Conservation (phyloP, 176 grass and related monocot species). For the Dactylis glomerata region DNA sequence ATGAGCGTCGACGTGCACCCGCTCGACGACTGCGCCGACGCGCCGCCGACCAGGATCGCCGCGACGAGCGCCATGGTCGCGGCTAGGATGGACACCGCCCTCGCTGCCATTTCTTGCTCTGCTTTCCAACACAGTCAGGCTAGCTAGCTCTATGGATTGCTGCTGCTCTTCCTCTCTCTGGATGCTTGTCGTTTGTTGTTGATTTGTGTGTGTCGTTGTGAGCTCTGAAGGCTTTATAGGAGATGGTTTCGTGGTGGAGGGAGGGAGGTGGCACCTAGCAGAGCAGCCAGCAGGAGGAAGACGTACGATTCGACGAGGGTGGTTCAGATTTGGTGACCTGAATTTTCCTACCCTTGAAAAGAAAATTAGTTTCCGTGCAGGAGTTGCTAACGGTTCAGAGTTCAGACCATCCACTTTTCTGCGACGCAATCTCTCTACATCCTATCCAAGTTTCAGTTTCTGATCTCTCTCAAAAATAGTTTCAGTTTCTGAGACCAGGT, state of each 20-base stretch:
- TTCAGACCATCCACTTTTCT: background rate
- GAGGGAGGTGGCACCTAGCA: background rate
- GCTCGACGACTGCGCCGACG: slow-evolving; percentile 47
- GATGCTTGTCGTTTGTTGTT: background rate
- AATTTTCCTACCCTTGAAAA: slow-evolving; percentile 3
- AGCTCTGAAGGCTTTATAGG: slow-evolving; percentile 25
- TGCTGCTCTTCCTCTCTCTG: background rate
- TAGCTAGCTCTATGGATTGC: background rate
- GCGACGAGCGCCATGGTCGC: background rate
- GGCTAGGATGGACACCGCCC: background rate
- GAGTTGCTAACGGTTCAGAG: background rate
- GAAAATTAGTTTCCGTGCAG: background rate
- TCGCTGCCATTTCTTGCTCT: slow-evolving; percentile 18
- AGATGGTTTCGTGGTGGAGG: background rate
- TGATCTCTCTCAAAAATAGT: no score
- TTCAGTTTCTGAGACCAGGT: background rate
- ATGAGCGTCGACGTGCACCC: slow-evolving; percentile 52
- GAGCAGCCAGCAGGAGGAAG: background rate
- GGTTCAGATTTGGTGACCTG: slow-evolving; percentile 6
- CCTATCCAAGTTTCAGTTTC: background rate
- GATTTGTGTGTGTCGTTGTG: background rate
- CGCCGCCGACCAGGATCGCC: slow-evolving; percentile 12
- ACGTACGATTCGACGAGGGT: background rate
- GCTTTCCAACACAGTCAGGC: background rate
- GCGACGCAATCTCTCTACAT: background rate